phyloP scores from a whole-genome alignment of 164 flowering plant species.

The Protea cynaroides region DNA sequence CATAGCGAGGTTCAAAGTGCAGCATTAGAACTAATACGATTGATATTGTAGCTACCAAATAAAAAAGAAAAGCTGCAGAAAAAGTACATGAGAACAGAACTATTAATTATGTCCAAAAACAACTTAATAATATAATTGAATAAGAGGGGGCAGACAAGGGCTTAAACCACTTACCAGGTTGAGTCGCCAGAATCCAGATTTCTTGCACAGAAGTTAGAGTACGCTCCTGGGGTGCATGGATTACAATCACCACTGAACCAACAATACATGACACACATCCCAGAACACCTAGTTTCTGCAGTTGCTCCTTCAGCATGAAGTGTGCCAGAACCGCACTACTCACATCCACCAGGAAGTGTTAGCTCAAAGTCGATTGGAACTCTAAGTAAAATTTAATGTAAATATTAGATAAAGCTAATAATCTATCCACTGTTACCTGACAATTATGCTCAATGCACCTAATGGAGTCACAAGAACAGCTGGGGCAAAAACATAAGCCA shows the following conservation, averaged over 20 bases:
- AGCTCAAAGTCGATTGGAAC: constrained; percentile 5
- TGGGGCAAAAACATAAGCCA: constrained; percentile 90
- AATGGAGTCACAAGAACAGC: constrained; percentile 92
- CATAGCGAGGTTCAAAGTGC: constrained; percentile 83
- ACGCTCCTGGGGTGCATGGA: constrained; percentile 89
- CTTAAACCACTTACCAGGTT: constrained; percentile 54
- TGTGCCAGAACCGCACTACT: constrained; percentile 84
- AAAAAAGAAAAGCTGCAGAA: constrained; percentile 68
- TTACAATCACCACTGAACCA: constrained; percentile 91
- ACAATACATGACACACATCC: constrained; percentile 89
- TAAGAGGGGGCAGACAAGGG: neutral
- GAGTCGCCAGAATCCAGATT: constrained; percentile 80
- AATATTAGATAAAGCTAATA: neutral
- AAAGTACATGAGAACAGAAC: neutral
- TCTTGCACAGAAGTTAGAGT: constrained; percentile 70
- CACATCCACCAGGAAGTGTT: constrained; percentile 19
- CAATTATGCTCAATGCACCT: constrained; percentile 86
- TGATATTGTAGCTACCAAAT: constrained; percentile 54
- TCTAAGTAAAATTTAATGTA: neutral
- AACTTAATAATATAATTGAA: neutral
- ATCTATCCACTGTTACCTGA: constrained; percentile 42
- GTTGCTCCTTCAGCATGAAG: constrained; percentile 74
- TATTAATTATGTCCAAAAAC: constrained; percentile 1
- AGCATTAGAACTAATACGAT: constrained; percentile 55
- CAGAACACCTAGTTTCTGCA: constrained; percentile 64